Percentiles rank a stretch among this genome's conserved stretches.
These are phyloP conservation scores for Phialemoniopsis sp. DNA, from an alignment of 2,329 filamentous ascomycete species.

Conservation along the genomic window DNA sequence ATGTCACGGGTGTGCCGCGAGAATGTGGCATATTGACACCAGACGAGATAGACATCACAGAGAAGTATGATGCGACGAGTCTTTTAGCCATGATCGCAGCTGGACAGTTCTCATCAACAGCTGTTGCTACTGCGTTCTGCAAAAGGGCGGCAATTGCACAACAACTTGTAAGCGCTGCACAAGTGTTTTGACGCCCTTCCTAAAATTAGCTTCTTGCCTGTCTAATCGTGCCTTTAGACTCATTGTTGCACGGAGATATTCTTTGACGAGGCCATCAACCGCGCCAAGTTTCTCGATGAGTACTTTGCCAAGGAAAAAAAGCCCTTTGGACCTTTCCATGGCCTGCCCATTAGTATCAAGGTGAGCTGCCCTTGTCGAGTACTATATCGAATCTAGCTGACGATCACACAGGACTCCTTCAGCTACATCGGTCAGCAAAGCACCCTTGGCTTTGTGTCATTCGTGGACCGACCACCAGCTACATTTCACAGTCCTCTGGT, in stretches of 20 bases:
- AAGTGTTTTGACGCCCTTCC: too few species aligned
- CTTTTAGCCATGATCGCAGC: slow-evolving; percentile 4
- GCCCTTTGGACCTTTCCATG: slow-evolving; percentile 29
- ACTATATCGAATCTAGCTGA: too few species aligned
- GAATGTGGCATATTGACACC: too few species aligned
- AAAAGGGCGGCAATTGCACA: slow-evolving; percentile 9
- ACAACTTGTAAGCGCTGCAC: slow-evolving; percentile 5
- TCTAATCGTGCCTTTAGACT: slow-evolving; percentile 16
- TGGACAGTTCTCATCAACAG: slow-evolving; percentile 3
- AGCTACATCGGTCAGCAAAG: too few species aligned
- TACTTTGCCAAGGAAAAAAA: slow-evolving; percentile 19
- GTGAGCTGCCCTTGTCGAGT: slow-evolving; percentile 8
- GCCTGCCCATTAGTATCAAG: slow-evolving; percentile 44
- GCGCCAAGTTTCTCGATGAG: slow-evolving; percentile 24
- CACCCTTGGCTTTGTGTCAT: too few species aligned
- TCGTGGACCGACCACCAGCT: too few species aligned
- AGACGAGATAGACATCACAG: slow-evolving; percentile 5
- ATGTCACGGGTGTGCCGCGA: too few species aligned
- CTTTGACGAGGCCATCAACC: slow-evolving; percentile 23
- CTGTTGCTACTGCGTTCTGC: slow-evolving; percentile 8
- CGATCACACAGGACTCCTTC: too few species aligned
- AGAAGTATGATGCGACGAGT: neutral
- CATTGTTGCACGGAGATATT: slow-evolving; percentile 43
- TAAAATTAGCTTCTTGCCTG: neutral
- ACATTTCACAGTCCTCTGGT: too few species aligned